Conservation (phyloP, 116 monocot species). For the Posidonia oceanica region DNA sequence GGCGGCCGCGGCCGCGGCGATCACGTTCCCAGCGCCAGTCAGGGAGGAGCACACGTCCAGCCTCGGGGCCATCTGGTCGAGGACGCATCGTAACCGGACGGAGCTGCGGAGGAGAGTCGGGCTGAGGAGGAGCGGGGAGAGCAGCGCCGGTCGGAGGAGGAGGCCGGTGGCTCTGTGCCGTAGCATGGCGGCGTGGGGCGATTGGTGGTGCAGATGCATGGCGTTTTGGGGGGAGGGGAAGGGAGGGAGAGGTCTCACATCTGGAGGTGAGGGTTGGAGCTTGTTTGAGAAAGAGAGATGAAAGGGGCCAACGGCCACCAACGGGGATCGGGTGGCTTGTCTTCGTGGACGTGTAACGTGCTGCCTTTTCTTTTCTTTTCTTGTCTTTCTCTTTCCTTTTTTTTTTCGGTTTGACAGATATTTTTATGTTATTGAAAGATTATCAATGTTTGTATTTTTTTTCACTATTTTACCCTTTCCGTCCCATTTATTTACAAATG, state of each 20-base stretch:
- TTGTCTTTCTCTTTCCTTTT: no score
- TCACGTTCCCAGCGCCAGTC: slow-evolving; percentile 9
- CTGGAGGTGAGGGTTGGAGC: neutral
- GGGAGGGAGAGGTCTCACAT: neutral
- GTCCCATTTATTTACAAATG: no score
- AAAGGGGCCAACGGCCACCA: no score
- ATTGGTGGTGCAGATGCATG: neutral
- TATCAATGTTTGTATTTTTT: no score
- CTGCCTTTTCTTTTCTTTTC: no score
- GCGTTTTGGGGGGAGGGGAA: neutral
- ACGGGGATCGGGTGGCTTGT: no score
- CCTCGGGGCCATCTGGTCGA: slow-evolving; percentile 15
- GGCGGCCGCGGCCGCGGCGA: slow-evolving; percentile 27
- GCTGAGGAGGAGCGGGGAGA: neutral
- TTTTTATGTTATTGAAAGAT: no score
- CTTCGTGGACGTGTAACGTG: no score
- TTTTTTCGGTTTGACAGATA: no score
- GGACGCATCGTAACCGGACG: slow-evolving; percentile 14
- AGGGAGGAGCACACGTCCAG: slow-evolving; percentile 11
- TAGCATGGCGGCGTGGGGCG: slow-evolving; percentile 5
- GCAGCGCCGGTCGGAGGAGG: neutral
- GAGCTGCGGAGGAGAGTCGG: neutral
- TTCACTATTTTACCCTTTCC: no score
- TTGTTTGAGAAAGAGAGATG: neutral
- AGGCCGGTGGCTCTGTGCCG: slow-evolving; percentile 7